Evolutionary conservation across 2,329 filamentous ascomycete species (phyloP), one percentile per base, ranked within the genome.

Genomic region (Pestalotiopsis sp.): DNA sequence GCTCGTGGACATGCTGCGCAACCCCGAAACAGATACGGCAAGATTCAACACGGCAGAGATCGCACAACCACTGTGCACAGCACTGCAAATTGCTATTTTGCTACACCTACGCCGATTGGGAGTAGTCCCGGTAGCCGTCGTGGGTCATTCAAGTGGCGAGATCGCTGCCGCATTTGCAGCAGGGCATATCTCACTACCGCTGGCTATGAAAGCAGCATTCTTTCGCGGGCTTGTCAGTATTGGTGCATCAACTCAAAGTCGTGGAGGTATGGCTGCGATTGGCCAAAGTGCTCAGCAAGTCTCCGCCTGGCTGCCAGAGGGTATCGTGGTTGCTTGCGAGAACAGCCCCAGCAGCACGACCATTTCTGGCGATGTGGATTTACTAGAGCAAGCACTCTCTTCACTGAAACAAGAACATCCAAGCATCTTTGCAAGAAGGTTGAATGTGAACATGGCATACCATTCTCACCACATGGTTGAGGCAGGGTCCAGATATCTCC

Each of bases 301-400:
- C 25, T 13, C 58, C 11, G 2, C 4, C 11, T 38, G 12, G 12
- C 4, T 61, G 17, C 17, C 38, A 14, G 4, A 14, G n/a, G 69
- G 65, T 7, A 36, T 61, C 25, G 39, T 64, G 1, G 57, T 71
- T 23, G 63, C 11, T 27, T 58, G 31, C 25, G 49, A 71, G 52
- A 71, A 71, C 61, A 41, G 11, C n/a, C 31, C 57, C 9, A 23
- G 17, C 17, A 66, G 65, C 52, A 59, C 36, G 6, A 65, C 70
- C 5, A 36, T 71, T 14, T 67, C 38, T 49, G 63, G 66, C n/a
- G 49, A 69, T 64, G 4, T 14, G 38, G 66, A 69, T 0, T 17
- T 12, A 49, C 3, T 70, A 1, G 62, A 66, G 14, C 45, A 14
- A 2, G 57, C 59, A 13, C 17, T 70, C 3, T 25, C n/a, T 2